Conservation (phyloP, 305 asterid genomes). For the Petunia hybrid region DNA sequence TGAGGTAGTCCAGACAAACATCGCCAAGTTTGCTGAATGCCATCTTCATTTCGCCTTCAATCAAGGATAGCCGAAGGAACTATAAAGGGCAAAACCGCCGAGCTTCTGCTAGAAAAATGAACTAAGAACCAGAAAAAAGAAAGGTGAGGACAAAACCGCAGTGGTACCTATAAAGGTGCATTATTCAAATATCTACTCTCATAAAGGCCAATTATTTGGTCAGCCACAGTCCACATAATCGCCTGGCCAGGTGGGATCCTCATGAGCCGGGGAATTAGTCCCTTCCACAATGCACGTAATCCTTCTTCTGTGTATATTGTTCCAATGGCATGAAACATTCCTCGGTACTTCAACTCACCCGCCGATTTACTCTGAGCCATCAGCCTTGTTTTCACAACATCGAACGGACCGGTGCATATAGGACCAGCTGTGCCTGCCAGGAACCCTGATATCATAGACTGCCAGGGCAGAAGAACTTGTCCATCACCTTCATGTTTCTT, state of each 20-base stretch:
- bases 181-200: conserved; percentile 66
- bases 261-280: conserved; percentile 88
- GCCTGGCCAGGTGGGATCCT: conserved; percentile 99
- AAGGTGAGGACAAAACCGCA: background rate
- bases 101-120: conserved; percentile 30
- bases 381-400: conserved; percentile 95
- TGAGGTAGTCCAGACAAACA: background rate
- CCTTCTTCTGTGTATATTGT: conserved; percentile 90
- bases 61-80: background rate
- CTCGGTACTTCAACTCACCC: conserved; percentile 78
- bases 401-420: conserved; percentile 92
- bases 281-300: conserved; percentile 81
- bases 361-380: conserved; percentile 89
- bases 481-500: conserved; percentile 88
- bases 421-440: conserved; percentile 98
- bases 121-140: background rate
- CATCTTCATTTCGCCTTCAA: background rate
- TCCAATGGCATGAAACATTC: conserved; percentile 87
- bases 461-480: conserved; percentile 79
- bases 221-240: conserved; percentile 96
- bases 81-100: background rate
- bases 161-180: conserved; percentile 45
- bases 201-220: conserved; percentile 84
- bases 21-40: background rate
- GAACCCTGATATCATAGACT: conserved; percentile 95